These are phyloP conservation scores for Penicillium parvum DNA, from an alignment of 495 filamentous ascomycete genomes.

Conservation along the genomic window DNA sequence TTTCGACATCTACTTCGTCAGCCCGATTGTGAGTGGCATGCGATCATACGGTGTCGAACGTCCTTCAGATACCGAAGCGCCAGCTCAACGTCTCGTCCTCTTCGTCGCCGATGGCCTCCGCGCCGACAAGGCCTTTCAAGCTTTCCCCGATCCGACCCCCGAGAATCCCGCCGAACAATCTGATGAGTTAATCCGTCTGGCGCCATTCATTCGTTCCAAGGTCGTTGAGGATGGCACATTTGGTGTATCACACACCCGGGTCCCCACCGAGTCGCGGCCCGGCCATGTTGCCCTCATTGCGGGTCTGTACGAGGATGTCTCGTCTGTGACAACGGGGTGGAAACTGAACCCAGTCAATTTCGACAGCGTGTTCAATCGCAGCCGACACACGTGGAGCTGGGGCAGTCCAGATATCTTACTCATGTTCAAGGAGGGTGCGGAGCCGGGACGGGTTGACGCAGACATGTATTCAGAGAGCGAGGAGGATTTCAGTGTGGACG, in stretches of 20 bases:
- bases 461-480: slow-evolving; percentile 76
- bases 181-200: slow-evolving; percentile 64
- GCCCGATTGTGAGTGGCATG: slow-evolving; percentile 97
- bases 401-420: slow-evolving; percentile 95
- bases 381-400: slow-evolving; percentile 98
- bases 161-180: slow-evolving; percentile 48
- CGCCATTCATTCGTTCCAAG: slow-evolving; percentile 89
- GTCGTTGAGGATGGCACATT: slow-evolving; percentile 92
- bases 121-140: slow-evolving; percentile 97
- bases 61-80: slow-evolving; percentile 56
- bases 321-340: slow-evolving; percentile 96
- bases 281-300: slow-evolving; percentile 98
- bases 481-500: slow-evolving; percentile 87
- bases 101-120: slow-evolving; percentile 97
- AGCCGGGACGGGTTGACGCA: slow-evolving; percentile 79
- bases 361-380: slow-evolving; percentile 97
- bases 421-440: slow-evolving; percentile 94
- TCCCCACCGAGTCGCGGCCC: slow-evolving; percentile 94
- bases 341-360: slow-evolving; percentile 98
- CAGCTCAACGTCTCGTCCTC: slow-evolving; percentile 84
- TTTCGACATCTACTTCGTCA: slow-evolving; percentile 99
- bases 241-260: slow-evolving; percentile 94
- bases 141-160: slow-evolving; percentile 83
- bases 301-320: slow-evolving; percentile 97
- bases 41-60: slow-evolving; percentile 67